Conservation (phyloP, 108 stramenopile species). For the Fragilariopsis cylindrus region DNA sequence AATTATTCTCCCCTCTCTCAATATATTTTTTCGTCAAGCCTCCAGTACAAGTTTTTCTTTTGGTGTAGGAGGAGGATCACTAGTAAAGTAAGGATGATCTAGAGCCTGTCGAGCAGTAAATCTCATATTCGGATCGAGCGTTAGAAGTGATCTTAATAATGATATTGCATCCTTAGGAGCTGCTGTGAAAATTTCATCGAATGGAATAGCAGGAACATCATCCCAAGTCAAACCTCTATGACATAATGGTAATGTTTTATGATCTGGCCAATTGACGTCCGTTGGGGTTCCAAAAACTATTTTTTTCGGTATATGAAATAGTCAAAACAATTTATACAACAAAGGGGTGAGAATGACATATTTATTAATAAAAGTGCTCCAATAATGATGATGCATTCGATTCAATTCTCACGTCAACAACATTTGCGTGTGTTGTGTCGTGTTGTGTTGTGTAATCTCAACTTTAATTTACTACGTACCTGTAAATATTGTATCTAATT, state of each 20-base stretch:
- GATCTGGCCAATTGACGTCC: constrained; percentile 88
- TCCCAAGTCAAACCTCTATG: constrained; percentile 78
- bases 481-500: constrained; percentile 86
- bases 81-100: constrained; percentile 87
- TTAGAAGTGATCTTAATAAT: constrained; percentile 75
- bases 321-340: too few relatives aligned
- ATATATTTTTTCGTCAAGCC: background rate
- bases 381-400: too few relatives aligned
- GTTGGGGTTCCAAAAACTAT: constrained; percentile 84
- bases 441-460: too few relatives aligned
- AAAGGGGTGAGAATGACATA: too few relatives aligned
- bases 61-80: constrained; percentile 86
- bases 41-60: constrained; percentile 74
- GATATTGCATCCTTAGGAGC: constrained; percentile 86
- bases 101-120: constrained; percentile 80
- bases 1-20: background rate
- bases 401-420: too few relatives aligned
- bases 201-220: constrained; percentile 73
- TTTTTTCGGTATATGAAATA: too few relatives aligned
- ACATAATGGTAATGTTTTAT: constrained; percentile 76
- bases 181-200: constrained; percentile 88
- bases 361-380: too few relatives aligned
- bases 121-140: constrained; percentile 85
- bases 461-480: too few relatives aligned
- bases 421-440: too few relatives aligned